Conservation (phyloP, 176 grass and related monocot species). For the Rhynchospora breviuscula region DNA sequence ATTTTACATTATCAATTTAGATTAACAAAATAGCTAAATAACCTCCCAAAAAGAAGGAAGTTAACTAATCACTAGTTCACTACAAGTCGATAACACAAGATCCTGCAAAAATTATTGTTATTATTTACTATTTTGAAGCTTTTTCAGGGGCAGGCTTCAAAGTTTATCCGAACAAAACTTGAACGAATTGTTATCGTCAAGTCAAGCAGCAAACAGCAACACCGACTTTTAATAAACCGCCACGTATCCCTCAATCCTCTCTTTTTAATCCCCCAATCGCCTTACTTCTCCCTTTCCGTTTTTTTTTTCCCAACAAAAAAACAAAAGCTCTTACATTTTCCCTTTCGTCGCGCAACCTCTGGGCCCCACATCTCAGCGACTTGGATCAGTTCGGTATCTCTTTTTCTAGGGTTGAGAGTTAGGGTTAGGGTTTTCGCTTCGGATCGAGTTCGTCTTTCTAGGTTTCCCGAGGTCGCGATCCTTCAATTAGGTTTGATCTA, state of each 20-base stretch:
- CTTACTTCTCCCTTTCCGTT: not conserved
- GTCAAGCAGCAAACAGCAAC: not conserved
- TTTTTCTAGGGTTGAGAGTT: not conserved
- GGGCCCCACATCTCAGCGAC: not conserved
- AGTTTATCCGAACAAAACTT: too few species aligned
- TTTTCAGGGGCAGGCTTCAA: too few species aligned
- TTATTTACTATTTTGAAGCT: too few species aligned
- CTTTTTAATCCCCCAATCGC: slow-evolving; percentile 6
- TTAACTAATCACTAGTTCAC: too few species aligned
- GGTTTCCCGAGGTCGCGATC: not conserved
- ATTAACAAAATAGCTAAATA: too few species aligned
- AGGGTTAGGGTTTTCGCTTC: slow-evolving; percentile 1
- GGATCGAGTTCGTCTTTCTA: not conserved
- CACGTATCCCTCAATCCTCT: not conserved
- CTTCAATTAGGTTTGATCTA: slow-evolving; percentile 8
- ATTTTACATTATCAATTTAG: too few species aligned
- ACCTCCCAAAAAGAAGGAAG: too few species aligned
- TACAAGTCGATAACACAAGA: too few species aligned
- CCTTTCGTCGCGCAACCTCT: not conserved
- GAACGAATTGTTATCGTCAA: too few species aligned
- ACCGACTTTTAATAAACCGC: not conserved
- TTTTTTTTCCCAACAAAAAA: slow-evolving; percentile 8
- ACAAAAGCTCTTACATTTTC: not conserved
- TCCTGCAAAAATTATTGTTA: too few species aligned
- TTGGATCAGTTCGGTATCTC: not conserved